phyloP scores from a whole-genome alignment of 495 filamentous ascomycete genomes.

The Opeltia flavorubescens region DNA sequence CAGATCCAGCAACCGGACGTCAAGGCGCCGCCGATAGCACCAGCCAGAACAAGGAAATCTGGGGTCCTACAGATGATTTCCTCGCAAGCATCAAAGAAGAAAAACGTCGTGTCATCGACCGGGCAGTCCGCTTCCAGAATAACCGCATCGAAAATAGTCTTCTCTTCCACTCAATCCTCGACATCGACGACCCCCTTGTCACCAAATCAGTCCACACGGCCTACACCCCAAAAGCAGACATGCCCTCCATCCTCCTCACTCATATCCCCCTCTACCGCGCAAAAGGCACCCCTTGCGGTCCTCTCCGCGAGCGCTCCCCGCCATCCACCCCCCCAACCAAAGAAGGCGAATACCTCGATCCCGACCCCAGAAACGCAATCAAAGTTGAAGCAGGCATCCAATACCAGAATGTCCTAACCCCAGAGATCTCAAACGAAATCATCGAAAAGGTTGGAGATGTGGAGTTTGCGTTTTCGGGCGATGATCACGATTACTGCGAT shows the following conservation, averaged over 20 bases:
- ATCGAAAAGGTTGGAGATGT: conserved; percentile 63
- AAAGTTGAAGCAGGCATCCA: conserved; percentile 67
- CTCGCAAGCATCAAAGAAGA: conserved; percentile 43
- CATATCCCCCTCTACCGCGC: conserved; percentile 83
- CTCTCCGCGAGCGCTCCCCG: conserved; percentile 70
- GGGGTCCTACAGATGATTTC: conserved; percentile 63
- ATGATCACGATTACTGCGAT: conserved; percentile 98
- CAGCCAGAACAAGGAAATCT: conserved; percentile 45
- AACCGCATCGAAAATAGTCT: conserved; percentile 30
- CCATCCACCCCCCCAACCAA: conserved; percentile 47
- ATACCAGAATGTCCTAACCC: conserved; percentile 86
- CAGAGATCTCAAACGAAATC: conserved; percentile 55
- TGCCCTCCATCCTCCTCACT: conserved; percentile 75
- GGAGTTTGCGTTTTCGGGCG: conserved; percentile 75
- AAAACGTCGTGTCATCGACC: conserved; percentile 27
- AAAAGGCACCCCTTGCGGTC: conserved; percentile 74
- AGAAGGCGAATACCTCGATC: conserved; percentile 35
- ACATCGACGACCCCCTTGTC: conserved; percentile 3
- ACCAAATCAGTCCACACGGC: conserved; percentile 2
- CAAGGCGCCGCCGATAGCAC: conserved; percentile 24
- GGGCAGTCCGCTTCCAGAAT: conserved; percentile 26
- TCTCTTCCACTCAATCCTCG: conserved; percentile 32
- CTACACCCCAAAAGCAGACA: conserved; percentile 22
- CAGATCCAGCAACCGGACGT: conserved; percentile 33
- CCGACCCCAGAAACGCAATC: conserved; percentile 69